These are phyloP conservation scores for Pichia sp. DNA, from an alignment of 1,139 yeast species.

Conservation along the genomic window DNA sequence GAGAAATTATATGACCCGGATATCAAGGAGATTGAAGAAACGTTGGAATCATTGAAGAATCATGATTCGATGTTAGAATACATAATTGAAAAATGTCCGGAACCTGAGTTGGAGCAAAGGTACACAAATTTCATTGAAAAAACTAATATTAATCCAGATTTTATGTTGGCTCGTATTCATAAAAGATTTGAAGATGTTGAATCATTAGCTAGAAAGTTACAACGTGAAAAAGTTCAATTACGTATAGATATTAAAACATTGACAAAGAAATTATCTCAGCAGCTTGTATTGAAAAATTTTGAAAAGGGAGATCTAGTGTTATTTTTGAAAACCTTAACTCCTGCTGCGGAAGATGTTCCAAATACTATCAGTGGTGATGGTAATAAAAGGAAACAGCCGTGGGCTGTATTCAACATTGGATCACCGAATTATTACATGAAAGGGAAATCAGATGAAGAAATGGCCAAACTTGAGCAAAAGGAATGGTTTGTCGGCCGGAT, in stretches of 20 bases:
- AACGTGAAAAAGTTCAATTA: conserved; percentile 61
- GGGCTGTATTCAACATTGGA: conserved; percentile 84
- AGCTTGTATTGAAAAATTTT: conserved; percentile 63
- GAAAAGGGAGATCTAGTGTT: conserved; percentile 68
- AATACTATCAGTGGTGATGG: conserved; percentile 1
- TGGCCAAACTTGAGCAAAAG: conserved; percentile 31
- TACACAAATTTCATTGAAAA: conserved; percentile 25
- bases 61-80: conserved; percentile 4
- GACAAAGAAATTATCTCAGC: conserved; percentile 36
- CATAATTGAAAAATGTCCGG: conserved; percentile 7
- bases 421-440: conserved; percentile 71
- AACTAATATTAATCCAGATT: conserved; percentile 40
- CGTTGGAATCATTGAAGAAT: conserved; percentile 16
- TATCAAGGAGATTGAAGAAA: conserved; percentile 9
- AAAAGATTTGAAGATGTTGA: conserved; percentile 87
- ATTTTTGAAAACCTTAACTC: conserved; percentile 59
- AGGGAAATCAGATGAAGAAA: conserved; percentile 24
- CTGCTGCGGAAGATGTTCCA: conserved; percentile 6
- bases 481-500: conserved; percentile 76
- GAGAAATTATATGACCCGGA: background rate
- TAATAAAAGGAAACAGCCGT: conserved; percentile 40
- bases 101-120: background rate
- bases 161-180: conserved; percentile 60
- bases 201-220: conserved; percentile 78
- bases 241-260: conserved; percentile 39